These are phyloP conservation scores for Ilyonectria destructans DNA, from an alignment of 2,329 filamentous ascomycete genomes.

Conservation along the genomic window DNA sequence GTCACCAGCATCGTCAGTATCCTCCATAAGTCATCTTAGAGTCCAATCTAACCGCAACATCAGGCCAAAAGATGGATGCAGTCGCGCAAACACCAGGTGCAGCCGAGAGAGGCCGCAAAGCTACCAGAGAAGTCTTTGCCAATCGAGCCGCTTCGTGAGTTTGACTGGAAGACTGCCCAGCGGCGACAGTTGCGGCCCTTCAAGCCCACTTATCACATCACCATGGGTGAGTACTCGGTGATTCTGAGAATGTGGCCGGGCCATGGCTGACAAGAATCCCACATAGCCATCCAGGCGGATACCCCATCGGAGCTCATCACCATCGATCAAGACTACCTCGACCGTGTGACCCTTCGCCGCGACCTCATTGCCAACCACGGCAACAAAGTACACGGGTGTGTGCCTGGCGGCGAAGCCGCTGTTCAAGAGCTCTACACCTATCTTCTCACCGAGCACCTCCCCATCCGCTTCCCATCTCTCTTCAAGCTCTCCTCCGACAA, in stretches of 20 bases:
- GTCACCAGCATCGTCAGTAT: slow-evolving; percentile 32
- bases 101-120: slow-evolving; percentile 4
- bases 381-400: slow-evolving; percentile 60
- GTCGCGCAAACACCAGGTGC: slow-evolving; percentile 26
- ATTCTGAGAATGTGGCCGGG: not conserved
- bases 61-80: slow-evolving; percentile 44
- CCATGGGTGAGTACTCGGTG: slow-evolving; percentile 62
- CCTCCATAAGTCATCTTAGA: not conserved
- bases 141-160: slow-evolving; percentile 49
- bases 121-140: slow-evolving; percentile 16
- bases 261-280: not conserved
- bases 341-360: slow-evolving; percentile 60
- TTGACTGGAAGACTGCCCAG: slow-evolving; percentile 59
- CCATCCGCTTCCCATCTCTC: slow-evolving; percentile 64
- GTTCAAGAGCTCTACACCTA: slow-evolving; percentile 67
- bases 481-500: slow-evolving; percentile 58
- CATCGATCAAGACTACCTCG: slow-evolving; percentile 67
- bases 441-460: slow-evolving; percentile 64
- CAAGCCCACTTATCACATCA: slow-evolving; percentile 69
- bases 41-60: not conserved
- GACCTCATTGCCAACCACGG: slow-evolving; percentile 58
- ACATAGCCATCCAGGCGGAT: slow-evolving; percentile 60
- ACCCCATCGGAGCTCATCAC: slow-evolving; percentile 67
- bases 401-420: slow-evolving; percentile 57
- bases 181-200: slow-evolving; percentile 64